Evolutionary conservation across 805 yeast genomes (phyloP).

Genomic region (Blastobotrys robertii): DNA sequence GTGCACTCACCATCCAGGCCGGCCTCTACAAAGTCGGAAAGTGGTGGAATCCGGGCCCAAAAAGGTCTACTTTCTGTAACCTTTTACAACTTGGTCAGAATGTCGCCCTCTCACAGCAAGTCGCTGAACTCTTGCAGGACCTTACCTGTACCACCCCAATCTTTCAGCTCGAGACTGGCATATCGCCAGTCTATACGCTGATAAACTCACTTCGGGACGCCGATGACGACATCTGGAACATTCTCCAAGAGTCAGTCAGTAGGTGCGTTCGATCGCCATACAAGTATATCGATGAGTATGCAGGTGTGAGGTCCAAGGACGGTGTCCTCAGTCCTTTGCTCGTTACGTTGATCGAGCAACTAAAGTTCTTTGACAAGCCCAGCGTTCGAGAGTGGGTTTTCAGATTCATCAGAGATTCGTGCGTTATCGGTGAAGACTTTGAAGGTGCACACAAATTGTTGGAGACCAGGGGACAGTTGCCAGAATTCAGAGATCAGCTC

Average conservation of each 20-base stretch:
- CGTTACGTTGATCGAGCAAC: slow-evolving; percentile 58
- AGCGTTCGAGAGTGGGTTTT: slow-evolving; percentile 40
- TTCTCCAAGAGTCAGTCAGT: slow-evolving; percentile 68
- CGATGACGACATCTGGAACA: slow-evolving; percentile 38
- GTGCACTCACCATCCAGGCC: slow-evolving; percentile 52
- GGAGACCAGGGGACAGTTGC: too few relatives aligned
- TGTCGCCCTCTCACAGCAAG: slow-evolving; percentile 31
- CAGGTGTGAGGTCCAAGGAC: slow-evolving; percentile 8
- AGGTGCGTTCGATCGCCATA: slow-evolving; percentile 70
- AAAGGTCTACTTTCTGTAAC: slow-evolving; percentile 52
- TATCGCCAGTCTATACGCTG: slow-evolving; percentile 48
- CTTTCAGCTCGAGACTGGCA: slow-evolving; percentile 41
- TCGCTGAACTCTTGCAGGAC: slow-evolving; percentile 38
- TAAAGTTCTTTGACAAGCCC: slow-evolving; percentile 39
- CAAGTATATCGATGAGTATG: slow-evolving; percentile 62
- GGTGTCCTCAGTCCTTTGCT: slow-evolving; percentile 44
- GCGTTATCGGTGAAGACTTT: slow-evolving; percentile 46
- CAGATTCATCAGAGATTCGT: slow-evolving; percentile 37
- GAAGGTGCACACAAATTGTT: too few relatives aligned
- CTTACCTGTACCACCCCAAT: slow-evolving; percentile 44
- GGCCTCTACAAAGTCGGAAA: slow-evolving; percentile 43
- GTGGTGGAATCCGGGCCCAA: slow-evolving; percentile 60
- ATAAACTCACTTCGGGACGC: slow-evolving; percentile 35
- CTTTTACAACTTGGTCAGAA: slow-evolving; percentile 43
- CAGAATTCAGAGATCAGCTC: too few relatives aligned